These are phyloP conservation scores for Corylus heterophylla DNA, from an alignment of 306 rosid genomes.

Conservation along the genomic window DNA sequence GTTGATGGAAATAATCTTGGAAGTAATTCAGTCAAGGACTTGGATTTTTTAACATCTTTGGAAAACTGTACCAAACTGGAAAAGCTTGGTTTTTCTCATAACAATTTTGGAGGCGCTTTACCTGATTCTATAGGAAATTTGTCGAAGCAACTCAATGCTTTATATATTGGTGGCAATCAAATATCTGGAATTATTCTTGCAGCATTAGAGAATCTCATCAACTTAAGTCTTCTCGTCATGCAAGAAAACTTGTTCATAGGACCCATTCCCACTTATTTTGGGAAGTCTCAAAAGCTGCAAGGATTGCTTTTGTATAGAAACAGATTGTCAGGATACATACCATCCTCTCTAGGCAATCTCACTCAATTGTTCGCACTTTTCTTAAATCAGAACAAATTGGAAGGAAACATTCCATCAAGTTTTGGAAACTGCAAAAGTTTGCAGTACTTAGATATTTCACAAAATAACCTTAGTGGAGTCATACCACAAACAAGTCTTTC, in stretches of 20 bases:
- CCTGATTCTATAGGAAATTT: constrained; percentile 34
- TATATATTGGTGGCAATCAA: constrained; percentile 13
- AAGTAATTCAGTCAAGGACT: constrained; percentile 22
- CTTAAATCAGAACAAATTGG: not conserved
- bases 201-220: constrained; percentile 25
- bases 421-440: constrained; percentile 23
- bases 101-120: constrained; percentile 45
- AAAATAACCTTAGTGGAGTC: constrained; percentile 30
- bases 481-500: constrained; percentile 28
- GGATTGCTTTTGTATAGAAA: not conserved
- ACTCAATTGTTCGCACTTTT: not conserved
- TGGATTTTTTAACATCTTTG: constrained; percentile 32
- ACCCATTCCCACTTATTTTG: constrained; percentile 16
- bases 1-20: constrained; percentile 19
- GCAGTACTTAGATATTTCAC: not conserved
- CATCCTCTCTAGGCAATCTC: constrained; percentile 28
- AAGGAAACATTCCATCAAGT: constrained; percentile 15
- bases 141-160: not conserved
- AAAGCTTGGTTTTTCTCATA: not conserved
- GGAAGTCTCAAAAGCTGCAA: constrained; percentile 1
- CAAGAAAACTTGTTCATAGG: not conserved
- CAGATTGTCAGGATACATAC: constrained; percentile 22
- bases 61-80: constrained; percentile 28
- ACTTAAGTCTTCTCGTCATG: not conserved
- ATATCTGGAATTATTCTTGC: constrained; percentile 30